These are phyloP conservation scores for Millerozyma acaciae DNA, from an alignment of 805 yeast genomes.

Conservation along the genomic window DNA sequence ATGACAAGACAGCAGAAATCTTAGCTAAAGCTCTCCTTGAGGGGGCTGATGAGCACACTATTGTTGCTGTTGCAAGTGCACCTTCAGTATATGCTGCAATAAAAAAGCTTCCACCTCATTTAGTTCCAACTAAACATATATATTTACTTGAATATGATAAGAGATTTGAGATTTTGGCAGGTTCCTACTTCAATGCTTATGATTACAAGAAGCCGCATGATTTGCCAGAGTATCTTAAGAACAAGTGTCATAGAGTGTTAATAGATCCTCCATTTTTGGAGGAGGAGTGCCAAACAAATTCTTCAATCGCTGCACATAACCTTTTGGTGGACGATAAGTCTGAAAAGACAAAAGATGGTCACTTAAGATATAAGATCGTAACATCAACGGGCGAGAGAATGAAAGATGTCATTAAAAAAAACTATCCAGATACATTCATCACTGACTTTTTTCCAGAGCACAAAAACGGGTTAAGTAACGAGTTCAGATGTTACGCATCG, in stretches of 20 bases:
- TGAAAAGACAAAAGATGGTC: constrained; percentile 38
- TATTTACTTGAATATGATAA: constrained; percentile 76
- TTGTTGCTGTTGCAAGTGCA: constrained; percentile 76
- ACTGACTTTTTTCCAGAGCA: constrained; percentile 78
- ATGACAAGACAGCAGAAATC: constrained; percentile 64
- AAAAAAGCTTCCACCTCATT: constrained; percentile 44
- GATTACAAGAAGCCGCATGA: constrained; percentile 71
- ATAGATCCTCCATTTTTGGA: constrained; percentile 89
- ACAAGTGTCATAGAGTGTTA: constrained; percentile 65
- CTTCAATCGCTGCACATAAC: constrained; percentile 49
- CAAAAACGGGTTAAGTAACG: constrained; percentile 81
- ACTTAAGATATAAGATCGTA: constrained; percentile 47
- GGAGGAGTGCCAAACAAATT: constrained; percentile 74
- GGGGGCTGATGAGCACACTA: constrained; percentile 70
- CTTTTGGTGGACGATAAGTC: constrained; percentile 44
- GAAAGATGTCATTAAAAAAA: constrained; percentile 54
- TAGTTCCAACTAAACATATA: constrained; percentile 63
- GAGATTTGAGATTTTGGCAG: constrained; percentile 72
- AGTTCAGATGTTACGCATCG: constrained; percentile 79
- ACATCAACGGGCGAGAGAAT: constrained; percentile 90
- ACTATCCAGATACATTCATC: constrained; percentile 60
- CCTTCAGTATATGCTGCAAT: constrained; percentile 91
- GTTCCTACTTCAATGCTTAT: constrained; percentile 65
- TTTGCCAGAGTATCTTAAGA: constrained; percentile 52
- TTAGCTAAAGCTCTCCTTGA: constrained; percentile 70